Conservation (phyloP, 768 basidiomycete species). For the Nevesoporus exiguus region DNA sequence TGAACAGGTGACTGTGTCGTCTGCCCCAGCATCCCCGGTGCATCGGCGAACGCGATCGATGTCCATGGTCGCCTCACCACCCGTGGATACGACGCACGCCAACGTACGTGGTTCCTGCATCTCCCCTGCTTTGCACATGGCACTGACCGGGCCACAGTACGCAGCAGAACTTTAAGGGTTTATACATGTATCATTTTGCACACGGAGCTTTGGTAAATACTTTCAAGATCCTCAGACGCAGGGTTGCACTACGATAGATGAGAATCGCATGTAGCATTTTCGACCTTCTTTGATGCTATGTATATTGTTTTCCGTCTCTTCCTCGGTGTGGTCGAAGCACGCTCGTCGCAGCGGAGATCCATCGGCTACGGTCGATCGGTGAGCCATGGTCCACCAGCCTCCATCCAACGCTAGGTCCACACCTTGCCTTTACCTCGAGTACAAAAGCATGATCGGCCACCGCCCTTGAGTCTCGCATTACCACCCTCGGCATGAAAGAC, state of each 20-base stretch:
- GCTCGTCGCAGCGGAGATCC: not conserved
- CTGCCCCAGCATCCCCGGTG: slow-evolving; percentile 8
- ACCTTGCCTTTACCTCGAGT: not conserved
- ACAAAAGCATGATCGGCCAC: slow-evolving; percentile 6
- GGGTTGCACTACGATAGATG: slow-evolving; percentile 2
- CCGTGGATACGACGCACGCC: slow-evolving; percentile 9
- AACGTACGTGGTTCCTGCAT: slow-evolving; percentile 10
- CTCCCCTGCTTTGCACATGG: not conserved
- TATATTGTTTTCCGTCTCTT: not conserved
- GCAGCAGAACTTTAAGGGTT: slow-evolving; percentile 24
- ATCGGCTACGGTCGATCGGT: not conserved
- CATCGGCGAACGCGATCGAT: slow-evolving; percentile 29
- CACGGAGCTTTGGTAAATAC: slow-evolving; percentile 4
- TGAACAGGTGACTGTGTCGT: not conserved
- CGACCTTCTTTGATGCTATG: slow-evolving; percentile 13
- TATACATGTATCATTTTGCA: not conserved
- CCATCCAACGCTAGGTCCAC: not conserved
- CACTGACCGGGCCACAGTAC: slow-evolving; percentile 14
- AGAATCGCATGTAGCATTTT: slow-evolving; percentile 19
- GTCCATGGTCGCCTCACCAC: slow-evolving; percentile 21
- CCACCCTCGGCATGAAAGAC: not conserved
- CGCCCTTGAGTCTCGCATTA: not conserved
- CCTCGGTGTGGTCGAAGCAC: not conserved
- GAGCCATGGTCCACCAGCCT: not conserved
- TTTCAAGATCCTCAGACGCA: not conserved